Conservation (phyloP, 2,329 filamentous ascomycete genomes). For the Hymenotorrendiella dingleyae region DNA sequence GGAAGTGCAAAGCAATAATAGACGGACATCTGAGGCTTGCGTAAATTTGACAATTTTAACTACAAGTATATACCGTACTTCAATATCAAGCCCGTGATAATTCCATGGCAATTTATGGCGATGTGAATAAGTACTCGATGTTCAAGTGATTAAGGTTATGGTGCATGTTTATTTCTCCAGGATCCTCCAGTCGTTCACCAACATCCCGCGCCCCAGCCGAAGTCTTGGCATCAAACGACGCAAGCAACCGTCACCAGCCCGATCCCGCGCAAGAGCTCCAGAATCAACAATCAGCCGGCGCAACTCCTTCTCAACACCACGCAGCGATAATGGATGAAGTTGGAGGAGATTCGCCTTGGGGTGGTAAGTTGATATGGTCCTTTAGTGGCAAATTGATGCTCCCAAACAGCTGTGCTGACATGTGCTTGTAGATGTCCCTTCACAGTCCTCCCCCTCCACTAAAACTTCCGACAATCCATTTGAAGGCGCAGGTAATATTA, state of each 20-base stretch:
- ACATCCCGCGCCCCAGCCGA: background rate
- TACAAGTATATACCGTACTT: too few relatives aligned
- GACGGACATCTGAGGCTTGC: too few relatives aligned
- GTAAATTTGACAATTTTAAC: too few relatives aligned
- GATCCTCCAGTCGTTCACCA: too few relatives aligned
- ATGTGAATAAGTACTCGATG: too few relatives aligned
- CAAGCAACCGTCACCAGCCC: constrained; percentile 12
- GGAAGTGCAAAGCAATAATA: too few relatives aligned
- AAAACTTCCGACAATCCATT: constrained; percentile 23
- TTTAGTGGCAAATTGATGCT: background rate
- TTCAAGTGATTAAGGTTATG: too few relatives aligned
- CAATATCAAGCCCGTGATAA: too few relatives aligned
- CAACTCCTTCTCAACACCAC: constrained; percentile 8
- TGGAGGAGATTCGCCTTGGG: constrained; percentile 40
- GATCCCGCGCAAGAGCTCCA: constrained; percentile 6
- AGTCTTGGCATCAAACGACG: constrained; percentile 7
- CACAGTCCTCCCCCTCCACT: constrained; percentile 30
- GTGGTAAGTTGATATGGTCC: constrained; percentile 31
- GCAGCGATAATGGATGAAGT: constrained; percentile 39
- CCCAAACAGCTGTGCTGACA: constrained; percentile 10
- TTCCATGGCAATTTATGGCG: too few relatives aligned
- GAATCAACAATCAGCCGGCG: constrained; percentile 10
- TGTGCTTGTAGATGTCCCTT: constrained; percentile 35
- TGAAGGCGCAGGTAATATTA: constrained; percentile 22
- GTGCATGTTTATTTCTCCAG: too few relatives aligned